A percentile compares a stretch with the other conserved stretches of the same genome.
Evolutionary conservation across 805 yeast genomes (phyloP).

Genomic region (Brettanomyces bruxellensis): DNA sequence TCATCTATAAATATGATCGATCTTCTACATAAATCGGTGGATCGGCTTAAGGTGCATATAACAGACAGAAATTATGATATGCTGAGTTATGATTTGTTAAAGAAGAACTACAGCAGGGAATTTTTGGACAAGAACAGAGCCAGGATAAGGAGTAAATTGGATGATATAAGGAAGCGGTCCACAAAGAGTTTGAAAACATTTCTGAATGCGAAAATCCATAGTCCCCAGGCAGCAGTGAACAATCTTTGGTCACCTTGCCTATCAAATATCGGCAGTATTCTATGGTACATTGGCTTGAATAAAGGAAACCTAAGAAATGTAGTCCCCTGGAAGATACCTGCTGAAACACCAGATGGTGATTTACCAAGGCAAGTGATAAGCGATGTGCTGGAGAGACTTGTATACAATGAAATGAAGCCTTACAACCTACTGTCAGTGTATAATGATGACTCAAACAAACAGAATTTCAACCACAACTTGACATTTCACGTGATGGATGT

Average conservation of each 20-base stretch:
- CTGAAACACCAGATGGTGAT: not conserved
- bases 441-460: slow-evolving; percentile 22
- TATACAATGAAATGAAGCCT: slow-evolving; percentile 24
- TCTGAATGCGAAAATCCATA: too few relatives aligned
- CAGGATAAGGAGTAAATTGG: not conserved
- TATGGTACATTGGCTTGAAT: not conserved
- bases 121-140: not conserved
- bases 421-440: slow-evolving; percentile 16
- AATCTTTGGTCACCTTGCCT: too few relatives aligned
- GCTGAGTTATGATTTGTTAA: too few relatives aligned
- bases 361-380: slow-evolving; percentile 11
- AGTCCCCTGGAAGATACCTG: not conserved
- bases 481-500: slow-evolving; percentile 34
- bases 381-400: slow-evolving; percentile 17
- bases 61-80: too few relatives aligned
- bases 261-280: too few relatives aligned
- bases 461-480: slow-evolving; percentile 25
- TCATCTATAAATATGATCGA: too few relatives aligned
- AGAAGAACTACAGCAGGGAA: too few relatives aligned
- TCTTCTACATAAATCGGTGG: too few relatives aligned
- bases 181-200: not conserved
- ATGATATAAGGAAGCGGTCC: not conserved
- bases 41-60: too few relatives aligned
- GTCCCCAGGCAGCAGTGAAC: too few relatives aligned
- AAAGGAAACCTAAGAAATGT: not conserved